These are phyloP conservation scores for Kitagawia praeruptora DNA, from an alignment of 129 eudicot species.

Conservation along the genomic window DNA sequence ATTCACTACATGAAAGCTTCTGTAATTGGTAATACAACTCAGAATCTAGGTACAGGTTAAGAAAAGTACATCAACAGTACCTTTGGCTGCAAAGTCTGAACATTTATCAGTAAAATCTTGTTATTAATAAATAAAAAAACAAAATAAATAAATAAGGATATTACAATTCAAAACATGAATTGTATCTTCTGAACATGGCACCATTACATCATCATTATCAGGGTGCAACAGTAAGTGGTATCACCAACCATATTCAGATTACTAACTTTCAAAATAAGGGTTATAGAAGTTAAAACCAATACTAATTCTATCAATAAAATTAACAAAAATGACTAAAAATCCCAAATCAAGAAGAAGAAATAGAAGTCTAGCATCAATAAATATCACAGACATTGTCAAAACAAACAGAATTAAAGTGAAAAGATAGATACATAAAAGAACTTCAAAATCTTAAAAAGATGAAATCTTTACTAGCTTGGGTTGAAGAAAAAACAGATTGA, in stretches of 20 bases:
- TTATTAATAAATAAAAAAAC: not conserved
- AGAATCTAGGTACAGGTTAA: not conserved
- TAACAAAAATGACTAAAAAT: not conserved
- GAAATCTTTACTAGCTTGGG: not conserved
- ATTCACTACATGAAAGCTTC: not conserved
- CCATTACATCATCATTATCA: not conserved
- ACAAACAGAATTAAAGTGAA: constrained; percentile 3
- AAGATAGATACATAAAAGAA: not conserved
- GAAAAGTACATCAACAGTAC: not conserved
- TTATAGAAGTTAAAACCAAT: not conserved
- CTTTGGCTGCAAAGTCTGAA: not conserved
- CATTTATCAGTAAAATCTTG: not conserved
- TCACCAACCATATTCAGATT: not conserved
- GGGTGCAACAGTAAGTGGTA: not conserved
- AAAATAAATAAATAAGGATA: not conserved
- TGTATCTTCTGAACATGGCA: not conserved
- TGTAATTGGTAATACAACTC: not conserved
- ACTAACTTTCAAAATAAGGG: not conserved
- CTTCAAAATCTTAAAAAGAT: not conserved
- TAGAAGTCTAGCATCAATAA: not conserved
- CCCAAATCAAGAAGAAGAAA: not conserved
- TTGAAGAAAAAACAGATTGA: not conserved
- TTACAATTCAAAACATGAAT: not conserved
- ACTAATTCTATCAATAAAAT: not conserved
- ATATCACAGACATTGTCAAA: not conserved